Evolutionary conservation across 352 stramenopile species (phyloP).

Genomic region (Phytophthora sojae): DNA sequence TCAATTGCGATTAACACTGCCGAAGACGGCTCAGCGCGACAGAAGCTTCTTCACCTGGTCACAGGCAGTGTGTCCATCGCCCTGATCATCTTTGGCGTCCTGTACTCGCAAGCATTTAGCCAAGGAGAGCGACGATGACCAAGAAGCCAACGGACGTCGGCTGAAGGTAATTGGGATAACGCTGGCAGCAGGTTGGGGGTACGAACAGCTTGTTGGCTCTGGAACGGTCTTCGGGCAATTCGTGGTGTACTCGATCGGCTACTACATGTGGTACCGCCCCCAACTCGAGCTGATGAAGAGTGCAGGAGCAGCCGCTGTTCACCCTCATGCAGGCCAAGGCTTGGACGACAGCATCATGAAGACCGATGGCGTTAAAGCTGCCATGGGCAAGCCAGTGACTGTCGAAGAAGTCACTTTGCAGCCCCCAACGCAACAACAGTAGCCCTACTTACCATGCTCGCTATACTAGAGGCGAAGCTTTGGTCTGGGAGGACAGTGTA

Average conservation of each 20-base stretch:
- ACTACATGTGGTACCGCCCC: constrained; percentile 5
- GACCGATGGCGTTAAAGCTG: constrained; percentile 11
- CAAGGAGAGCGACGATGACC: background rate
- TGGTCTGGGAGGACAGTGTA: too few relatives aligned
- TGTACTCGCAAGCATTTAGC: constrained; percentile 13
- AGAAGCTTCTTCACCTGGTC: constrained; percentile 9
- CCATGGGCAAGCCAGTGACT: background rate
- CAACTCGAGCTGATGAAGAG: constrained; percentile 3
- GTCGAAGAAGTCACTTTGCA: constrained; percentile 15
- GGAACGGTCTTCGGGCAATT: background rate
- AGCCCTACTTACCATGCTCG: background rate
- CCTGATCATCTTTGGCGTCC: constrained; percentile 15
- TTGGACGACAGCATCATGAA: constrained; percentile 24
- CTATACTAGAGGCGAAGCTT: too few relatives aligned
- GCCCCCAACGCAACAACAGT: constrained; percentile 4
- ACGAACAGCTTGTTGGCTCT: constrained; percentile 14
- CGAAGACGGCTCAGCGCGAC: constrained; percentile 1
- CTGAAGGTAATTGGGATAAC: constrained; percentile 2
- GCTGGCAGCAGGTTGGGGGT: constrained; percentile 10
- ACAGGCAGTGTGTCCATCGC: background rate
- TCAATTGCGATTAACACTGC: constrained; percentile 11
- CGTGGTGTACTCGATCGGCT: background rate
- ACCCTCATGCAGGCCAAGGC: constrained; percentile 1
- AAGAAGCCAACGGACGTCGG: constrained; percentile 6
- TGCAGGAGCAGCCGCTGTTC: constrained; percentile 1